These are phyloP conservation scores for Botrytis cinerea DNA, from an alignment of 2,329 filamentous ascomycete genomes.

Conservation along the genomic window DNA sequence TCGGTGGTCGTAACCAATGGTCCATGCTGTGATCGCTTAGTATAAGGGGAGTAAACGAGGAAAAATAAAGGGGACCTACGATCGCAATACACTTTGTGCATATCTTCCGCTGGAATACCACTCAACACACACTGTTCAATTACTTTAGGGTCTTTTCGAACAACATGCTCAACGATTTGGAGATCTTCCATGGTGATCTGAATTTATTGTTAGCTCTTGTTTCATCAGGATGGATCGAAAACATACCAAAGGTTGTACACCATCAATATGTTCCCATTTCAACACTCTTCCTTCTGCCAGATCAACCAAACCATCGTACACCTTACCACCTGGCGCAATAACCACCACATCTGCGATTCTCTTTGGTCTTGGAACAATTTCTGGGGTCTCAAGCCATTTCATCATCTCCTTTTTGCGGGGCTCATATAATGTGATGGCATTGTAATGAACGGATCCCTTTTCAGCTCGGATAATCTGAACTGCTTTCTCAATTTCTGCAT, in stretches of 20 bases:
- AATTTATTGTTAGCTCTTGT: constrained; percentile 25
- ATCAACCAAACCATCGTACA: constrained; percentile 82
- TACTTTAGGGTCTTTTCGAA: constrained; percentile 77
- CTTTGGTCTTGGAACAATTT: constrained; percentile 60
- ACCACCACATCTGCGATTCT: constrained; percentile 81
- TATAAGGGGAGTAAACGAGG: constrained; percentile 6
- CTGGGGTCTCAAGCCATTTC: constrained; percentile 70
- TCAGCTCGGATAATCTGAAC: constrained; percentile 69
- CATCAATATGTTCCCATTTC: constrained; percentile 73
- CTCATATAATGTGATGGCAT: constrained; percentile 82
- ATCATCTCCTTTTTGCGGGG: constrained; percentile 84
- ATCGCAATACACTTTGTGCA: constrained; percentile 96
- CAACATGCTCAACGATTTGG: constrained; percentile 73
- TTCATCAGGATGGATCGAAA: neutral
- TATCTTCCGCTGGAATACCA: constrained; percentile 78
- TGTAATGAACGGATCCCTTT: constrained; percentile 75
- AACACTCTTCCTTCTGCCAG: constrained; percentile 65
- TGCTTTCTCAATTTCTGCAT: constrained; percentile 70
- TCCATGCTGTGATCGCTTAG: constrained; percentile 66
- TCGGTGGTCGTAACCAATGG: constrained; percentile 90
- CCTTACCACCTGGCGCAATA: constrained; percentile 74
- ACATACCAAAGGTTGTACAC: constrained; percentile 76
- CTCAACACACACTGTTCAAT: constrained; percentile 87
- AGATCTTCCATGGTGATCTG: constrained; percentile 91
- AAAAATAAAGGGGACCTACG: constrained; percentile 51